Conservation (phyloP, 352 stramenopile species). For the Phytopythium litorale region DNA sequence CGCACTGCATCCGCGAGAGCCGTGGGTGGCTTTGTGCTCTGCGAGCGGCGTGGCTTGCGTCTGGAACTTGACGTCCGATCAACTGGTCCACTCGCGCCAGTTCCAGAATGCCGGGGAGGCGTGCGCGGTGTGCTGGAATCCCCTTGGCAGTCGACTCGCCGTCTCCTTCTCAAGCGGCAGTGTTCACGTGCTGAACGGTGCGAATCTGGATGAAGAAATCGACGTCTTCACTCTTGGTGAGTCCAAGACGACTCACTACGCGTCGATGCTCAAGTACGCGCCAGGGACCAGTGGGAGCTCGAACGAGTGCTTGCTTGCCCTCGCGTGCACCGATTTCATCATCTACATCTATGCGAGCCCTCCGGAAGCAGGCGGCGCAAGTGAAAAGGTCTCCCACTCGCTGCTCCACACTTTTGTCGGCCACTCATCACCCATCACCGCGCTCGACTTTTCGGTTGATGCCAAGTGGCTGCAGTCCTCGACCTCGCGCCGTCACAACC, state of each 20-base stretch:
- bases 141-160: slow-evolving; percentile 26
- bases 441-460: slow-evolving; percentile 70
- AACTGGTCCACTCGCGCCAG: slow-evolving; percentile 15
- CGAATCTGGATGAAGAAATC: slow-evolving; percentile 14
- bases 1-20: slow-evolving; percentile 34
- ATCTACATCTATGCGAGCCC: slow-evolving; percentile 66
- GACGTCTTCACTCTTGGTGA: slow-evolving; percentile 20
- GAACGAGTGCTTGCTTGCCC: slow-evolving; percentile 25
- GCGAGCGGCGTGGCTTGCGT: slow-evolving; percentile 29
- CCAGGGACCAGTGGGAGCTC: slow-evolving; percentile 11
- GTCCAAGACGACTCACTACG: background rate
- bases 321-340: slow-evolving; percentile 62
- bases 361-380: background rate
- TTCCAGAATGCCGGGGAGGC: slow-evolving; percentile 11
- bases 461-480: slow-evolving; percentile 60
- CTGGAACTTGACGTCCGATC: slow-evolving; percentile 37
- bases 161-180: slow-evolving; percentile 35
- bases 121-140: slow-evolving; percentile 40
- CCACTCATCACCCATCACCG: slow-evolving; percentile 52
- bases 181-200: slow-evolving; percentile 36
- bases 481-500: slow-evolving; percentile 40
- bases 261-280: slow-evolving; percentile 44
- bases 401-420: slow-evolving; percentile 54
- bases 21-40: slow-evolving; percentile 36
- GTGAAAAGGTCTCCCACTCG: slow-evolving; percentile 20